Conservation (phyloP, 2,329 filamentous ascomycete genomes). For the Ceratocystis cacaofunesta region DNA sequence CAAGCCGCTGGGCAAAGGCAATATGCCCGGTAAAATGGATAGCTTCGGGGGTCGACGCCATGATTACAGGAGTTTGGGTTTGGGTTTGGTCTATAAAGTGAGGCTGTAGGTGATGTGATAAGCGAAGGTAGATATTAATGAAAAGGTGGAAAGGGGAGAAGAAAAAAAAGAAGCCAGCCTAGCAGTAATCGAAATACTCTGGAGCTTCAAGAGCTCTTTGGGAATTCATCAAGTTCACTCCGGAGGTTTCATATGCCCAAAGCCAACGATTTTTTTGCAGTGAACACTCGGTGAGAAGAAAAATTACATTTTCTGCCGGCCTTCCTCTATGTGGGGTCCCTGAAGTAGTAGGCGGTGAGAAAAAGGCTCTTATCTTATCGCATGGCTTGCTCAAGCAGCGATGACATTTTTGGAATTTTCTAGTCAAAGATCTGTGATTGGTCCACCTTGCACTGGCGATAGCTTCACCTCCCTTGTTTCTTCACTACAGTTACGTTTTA, state of each 20-base stretch:
- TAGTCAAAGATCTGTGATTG: constrained; percentile 7
- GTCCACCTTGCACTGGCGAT: not conserved
- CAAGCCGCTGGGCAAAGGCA: constrained; percentile 66
- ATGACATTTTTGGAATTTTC: constrained; percentile 12
- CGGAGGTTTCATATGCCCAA: too few relatives aligned
- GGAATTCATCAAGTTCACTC: not conserved
- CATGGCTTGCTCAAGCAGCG: not conserved
- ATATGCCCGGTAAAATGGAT: constrained; percentile 75
- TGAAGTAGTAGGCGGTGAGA: constrained; percentile 12
- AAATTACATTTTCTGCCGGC: constrained; percentile 16
- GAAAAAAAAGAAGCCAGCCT: not conserved
- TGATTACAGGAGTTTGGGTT: constrained; percentile 20
- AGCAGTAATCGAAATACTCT: not conserved
- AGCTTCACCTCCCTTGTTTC: constrained; percentile 6
- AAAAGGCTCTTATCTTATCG: constrained; percentile 16
- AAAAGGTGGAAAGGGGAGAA: not conserved
- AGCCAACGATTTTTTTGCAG: not conserved
- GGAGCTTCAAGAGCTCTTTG: constrained; percentile 1
- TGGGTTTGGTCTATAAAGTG: not conserved
- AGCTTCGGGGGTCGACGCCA: constrained; percentile 31
- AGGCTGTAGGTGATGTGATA: not conserved
- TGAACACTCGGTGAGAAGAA: constrained; percentile 5
- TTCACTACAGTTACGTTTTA: not conserved
- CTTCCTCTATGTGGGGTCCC: constrained; percentile 5
- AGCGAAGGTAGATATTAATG: not conserved